A percentile compares a stretch with the other conserved stretches of the same genome.
These are phyloP conservation scores for Penicillium italicum DNA, from an alignment of 2,329 filamentous ascomycete genomes.

Conservation along the genomic window DNA sequence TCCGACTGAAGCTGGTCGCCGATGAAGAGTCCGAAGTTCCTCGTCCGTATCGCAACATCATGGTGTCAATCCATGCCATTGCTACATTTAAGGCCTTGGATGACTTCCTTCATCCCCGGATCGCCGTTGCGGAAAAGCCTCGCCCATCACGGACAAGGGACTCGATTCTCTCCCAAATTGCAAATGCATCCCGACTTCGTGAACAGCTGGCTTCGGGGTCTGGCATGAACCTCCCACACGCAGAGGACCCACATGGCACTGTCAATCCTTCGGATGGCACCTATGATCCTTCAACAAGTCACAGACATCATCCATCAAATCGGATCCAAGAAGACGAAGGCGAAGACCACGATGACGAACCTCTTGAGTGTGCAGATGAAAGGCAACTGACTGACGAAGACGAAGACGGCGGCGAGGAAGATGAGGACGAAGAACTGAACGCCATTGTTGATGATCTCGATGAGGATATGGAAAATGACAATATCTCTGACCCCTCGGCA, in stretches of 20 bases:
- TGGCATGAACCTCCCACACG: constrained; percentile 15
- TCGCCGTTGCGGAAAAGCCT: constrained; percentile 73
- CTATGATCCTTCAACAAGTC: constrained; percentile 39
- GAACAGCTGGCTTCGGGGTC: constrained; percentile 40
- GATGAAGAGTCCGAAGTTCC: constrained; percentile 87
- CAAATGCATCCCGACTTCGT: constrained; percentile 65
- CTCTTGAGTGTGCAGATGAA: constrained; percentile 90
- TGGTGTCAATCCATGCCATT: constrained; percentile 98
- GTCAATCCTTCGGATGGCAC: constrained; percentile 42
- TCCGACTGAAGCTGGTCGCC: constrained; percentile 81
- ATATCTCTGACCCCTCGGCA: constrained; percentile 75
- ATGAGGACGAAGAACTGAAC: constrained; percentile 62
- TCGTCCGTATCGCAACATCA: constrained; percentile 81
- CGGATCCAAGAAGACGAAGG: constrained; percentile 55
- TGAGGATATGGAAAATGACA: constrained; percentile 72
- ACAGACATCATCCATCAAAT: constrained; percentile 60
- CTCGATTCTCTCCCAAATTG: constrained; percentile 67
- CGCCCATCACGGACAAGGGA: constrained; percentile 57
- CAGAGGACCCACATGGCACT: constrained; percentile 13
- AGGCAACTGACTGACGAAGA: constrained; percentile 69
- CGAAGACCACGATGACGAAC: constrained; percentile 59
- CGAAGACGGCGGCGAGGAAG: constrained; percentile 57
- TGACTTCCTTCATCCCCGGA: constrained; percentile 88
- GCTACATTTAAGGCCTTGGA: constrained; percentile 96
- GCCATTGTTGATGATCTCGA: constrained; percentile 88